Evolutionary conservation across 1,284 basidiomycete genomes (phyloP).

Genomic region (Cystobasidium sp.): DNA sequence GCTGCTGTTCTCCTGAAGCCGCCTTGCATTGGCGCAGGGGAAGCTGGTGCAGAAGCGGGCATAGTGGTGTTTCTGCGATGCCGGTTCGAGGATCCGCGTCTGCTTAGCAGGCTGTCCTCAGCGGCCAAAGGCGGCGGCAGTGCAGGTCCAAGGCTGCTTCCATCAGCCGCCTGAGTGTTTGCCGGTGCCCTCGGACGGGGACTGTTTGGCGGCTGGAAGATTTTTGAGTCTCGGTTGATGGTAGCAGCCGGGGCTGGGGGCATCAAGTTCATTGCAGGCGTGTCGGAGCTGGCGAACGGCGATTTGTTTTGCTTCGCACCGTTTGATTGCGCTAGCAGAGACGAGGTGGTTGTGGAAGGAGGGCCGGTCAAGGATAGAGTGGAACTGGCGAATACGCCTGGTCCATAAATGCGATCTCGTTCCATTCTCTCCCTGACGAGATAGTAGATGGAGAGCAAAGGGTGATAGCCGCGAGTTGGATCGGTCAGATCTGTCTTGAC

Average conservation of each 20-base stretch:
- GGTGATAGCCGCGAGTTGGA: slow-evolving; percentile 91
- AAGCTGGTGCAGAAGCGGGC: slow-evolving; percentile 28
- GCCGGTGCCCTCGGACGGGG: slow-evolving; percentile 2
- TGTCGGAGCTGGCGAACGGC: not conserved
- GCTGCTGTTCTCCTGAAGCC: slow-evolving; percentile 41
- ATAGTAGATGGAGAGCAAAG: slow-evolving; percentile 94
- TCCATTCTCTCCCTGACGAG: slow-evolving; percentile 94
- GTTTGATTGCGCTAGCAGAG: slow-evolving; percentile 17
- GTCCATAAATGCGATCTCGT: slow-evolving; percentile 87
- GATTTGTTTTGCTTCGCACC: slow-evolving; percentile 7
- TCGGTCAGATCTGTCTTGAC: slow-evolving; percentile 63
- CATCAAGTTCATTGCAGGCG: slow-evolving; percentile 9
- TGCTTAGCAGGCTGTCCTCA: not conserved
- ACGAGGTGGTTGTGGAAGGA: slow-evolving; percentile 30
- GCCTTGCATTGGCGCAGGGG: slow-evolving; percentile 41
- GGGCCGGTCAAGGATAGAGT: slow-evolving; percentile 65
- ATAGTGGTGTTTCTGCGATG: slow-evolving; percentile 24
- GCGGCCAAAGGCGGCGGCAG: slow-evolving; percentile 18
- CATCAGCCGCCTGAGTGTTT: not conserved
- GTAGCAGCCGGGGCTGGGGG: slow-evolving; percentile 41
- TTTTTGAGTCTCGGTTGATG: slow-evolving; percentile 28
- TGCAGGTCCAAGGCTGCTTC: not conserved
- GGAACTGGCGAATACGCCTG: slow-evolving; percentile 90
- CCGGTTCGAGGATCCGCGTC: not conserved
- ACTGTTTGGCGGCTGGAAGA: slow-evolving; percentile 24